Evolutionary conservation across 2,329 filamentous ascomycete genomes (phyloP).

Genomic region (Zasmidium angulare): DNA sequence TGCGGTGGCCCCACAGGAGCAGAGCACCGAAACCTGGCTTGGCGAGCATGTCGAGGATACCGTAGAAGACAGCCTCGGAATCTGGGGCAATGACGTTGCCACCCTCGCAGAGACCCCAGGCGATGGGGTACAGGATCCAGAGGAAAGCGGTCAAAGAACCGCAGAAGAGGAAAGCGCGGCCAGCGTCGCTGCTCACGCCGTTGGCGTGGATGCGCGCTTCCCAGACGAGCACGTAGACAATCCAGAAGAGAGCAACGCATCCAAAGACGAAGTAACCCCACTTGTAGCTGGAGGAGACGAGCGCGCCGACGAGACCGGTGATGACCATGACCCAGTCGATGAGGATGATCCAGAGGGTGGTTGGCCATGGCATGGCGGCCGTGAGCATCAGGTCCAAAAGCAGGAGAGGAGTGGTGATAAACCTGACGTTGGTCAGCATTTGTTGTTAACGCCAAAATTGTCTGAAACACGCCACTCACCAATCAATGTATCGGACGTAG

Average conservation of each 20-base stretch:
- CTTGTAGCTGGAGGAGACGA: constrained; percentile 63
- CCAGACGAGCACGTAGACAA: constrained; percentile 59
- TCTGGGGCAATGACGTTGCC: constrained; percentile 66
- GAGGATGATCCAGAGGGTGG: constrained; percentile 61
- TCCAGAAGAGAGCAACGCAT: constrained; percentile 51
- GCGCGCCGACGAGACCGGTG: constrained; percentile 65
- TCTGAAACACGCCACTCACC: constrained; percentile 34
- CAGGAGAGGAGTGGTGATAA: constrained; percentile 64
- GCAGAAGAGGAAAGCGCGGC: constrained; percentile 54
- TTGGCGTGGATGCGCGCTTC: constrained; percentile 59
- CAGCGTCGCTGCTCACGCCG: constrained; percentile 55
- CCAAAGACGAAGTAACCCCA: constrained; percentile 67
- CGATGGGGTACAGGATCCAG: constrained; percentile 65
- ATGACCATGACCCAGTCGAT: constrained; percentile 67
- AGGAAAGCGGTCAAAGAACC: constrained; percentile 60
- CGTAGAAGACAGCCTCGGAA: constrained; percentile 68
- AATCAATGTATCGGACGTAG: constrained; percentile 66
- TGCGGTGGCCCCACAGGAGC: constrained; percentile 62
- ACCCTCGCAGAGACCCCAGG: constrained; percentile 62
- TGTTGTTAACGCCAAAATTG: neutral
- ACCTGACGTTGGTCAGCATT: constrained; percentile 27
- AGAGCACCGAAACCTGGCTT: constrained; percentile 64
- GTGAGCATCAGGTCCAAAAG: constrained; percentile 64
- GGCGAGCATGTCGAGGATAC: constrained; percentile 63
- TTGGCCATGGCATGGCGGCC: constrained; percentile 64